Percentiles rank a stretch among this genome's conserved stretches.
These are phyloP conservation scores for Alternaria novae-zelandiae DNA, from an alignment of 2,329 filamentous ascomycete genomes.

Conservation along the genomic window DNA sequence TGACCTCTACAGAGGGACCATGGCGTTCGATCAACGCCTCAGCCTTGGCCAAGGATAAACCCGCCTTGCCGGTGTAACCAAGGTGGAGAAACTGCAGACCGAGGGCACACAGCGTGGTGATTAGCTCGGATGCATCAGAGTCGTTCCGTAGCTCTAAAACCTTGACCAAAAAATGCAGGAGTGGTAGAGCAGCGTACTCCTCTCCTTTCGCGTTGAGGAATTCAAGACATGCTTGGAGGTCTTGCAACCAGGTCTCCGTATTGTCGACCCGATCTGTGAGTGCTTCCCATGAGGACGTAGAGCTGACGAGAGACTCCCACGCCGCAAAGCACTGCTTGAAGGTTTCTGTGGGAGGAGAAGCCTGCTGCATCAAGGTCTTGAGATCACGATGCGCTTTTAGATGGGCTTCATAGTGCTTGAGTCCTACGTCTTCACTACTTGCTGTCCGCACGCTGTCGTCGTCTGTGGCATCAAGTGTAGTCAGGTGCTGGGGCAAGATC, in stretches of 20 bases:
- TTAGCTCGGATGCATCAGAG: constrained; percentile 47
- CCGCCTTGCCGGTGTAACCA: constrained; percentile 66
- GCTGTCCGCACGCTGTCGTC: background rate
- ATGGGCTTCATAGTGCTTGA: constrained; percentile 45
- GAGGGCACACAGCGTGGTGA: constrained; percentile 54
- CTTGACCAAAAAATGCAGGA: constrained; percentile 58
- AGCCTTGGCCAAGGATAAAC: constrained; percentile 64
- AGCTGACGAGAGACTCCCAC: constrained; percentile 50
- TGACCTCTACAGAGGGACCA: constrained; percentile 53
- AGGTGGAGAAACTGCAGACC: constrained; percentile 64
- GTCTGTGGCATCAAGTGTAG: background rate
- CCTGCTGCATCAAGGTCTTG: constrained; percentile 51
- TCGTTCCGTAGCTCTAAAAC: constrained; percentile 55
- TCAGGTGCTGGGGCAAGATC: constrained; percentile 50
- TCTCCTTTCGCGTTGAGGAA: constrained; percentile 65
- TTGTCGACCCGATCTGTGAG: constrained; percentile 59
- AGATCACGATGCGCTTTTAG: constrained; percentile 48
- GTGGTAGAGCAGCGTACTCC: constrained; percentile 56
- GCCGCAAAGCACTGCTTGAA: constrained; percentile 41
- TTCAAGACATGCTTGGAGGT: constrained; percentile 61
- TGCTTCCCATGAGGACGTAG: constrained; percentile 41
- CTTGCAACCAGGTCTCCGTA: constrained; percentile 55
- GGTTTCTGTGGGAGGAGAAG: constrained; percentile 24
- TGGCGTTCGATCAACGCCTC: constrained; percentile 56
- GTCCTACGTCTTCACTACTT: constrained; percentile 38